These are phyloP conservation scores for Colletotrichum godetiae DNA, from an alignment of 2,329 filamentous ascomycete species.

Conservation along the genomic window DNA sequence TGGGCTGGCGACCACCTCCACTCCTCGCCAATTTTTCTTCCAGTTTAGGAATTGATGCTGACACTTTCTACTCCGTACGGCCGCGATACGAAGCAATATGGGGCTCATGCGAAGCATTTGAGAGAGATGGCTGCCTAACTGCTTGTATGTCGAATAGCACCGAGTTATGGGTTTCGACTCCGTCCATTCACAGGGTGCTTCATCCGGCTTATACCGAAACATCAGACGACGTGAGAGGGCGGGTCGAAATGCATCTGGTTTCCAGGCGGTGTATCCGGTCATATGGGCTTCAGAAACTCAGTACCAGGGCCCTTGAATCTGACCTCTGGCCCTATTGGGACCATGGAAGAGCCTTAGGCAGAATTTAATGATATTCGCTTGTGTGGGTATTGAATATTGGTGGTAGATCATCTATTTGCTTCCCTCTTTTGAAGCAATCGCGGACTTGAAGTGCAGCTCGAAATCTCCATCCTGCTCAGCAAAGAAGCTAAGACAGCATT, in stretches of 20 bases:
- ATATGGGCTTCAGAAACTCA: not conserved
- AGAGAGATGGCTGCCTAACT: not conserved
- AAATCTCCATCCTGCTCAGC: conserved; percentile 78
- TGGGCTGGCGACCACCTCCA: not conserved
- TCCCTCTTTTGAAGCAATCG: conserved; percentile 3
- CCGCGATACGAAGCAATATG: not conserved
- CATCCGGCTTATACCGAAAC: not conserved
- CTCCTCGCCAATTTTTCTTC: not conserved
- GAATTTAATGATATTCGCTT: not conserved
- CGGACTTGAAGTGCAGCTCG: conserved; percentile 27
- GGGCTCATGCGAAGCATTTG: not conserved
- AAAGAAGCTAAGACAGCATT: conserved; percentile 71
- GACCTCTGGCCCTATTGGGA: rapidly evolving
- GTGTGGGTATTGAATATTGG: not conserved
- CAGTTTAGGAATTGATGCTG: not conserved
- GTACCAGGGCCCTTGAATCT: not conserved
- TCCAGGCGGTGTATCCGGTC: not conserved
- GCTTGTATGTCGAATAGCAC: not conserved
- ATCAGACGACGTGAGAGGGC: not conserved
- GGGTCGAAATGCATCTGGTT: not conserved
- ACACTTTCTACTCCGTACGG: not conserved
- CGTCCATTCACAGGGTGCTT: not conserved
- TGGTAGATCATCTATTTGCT: not conserved
- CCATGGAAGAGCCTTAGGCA: rapidly evolving
- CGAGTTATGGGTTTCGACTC: not conserved